Evolutionary conservation across 305 asterid species (phyloP).

Genomic region (Fraxinus sp.): DNA sequence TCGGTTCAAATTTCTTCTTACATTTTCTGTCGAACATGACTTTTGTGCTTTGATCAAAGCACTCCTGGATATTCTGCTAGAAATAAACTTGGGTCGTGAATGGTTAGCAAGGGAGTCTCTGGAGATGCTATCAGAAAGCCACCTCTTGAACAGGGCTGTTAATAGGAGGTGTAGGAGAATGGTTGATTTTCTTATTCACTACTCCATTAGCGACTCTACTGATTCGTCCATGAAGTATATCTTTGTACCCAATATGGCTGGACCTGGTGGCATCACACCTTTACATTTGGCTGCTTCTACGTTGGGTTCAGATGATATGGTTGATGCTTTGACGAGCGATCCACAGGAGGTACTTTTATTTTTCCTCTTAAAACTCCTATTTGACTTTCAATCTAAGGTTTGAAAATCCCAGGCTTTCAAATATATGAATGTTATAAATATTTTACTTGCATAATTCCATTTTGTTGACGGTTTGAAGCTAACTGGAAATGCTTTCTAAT

Average conservation of each 20-base stretch:
- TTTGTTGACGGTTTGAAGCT: background rate
- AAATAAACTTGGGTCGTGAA: slow-evolving; percentile 49
- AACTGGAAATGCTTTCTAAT: background rate
- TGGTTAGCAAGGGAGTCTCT: slow-evolving; percentile 50
- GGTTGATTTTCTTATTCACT: slow-evolving; percentile 63
- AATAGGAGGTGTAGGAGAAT: slow-evolving; percentile 53
- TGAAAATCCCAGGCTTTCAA: background rate
- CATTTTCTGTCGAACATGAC: slow-evolving; percentile 69
- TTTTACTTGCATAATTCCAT: background rate
- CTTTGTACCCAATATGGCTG: slow-evolving; percentile 62
- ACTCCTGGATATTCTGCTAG: slow-evolving; percentile 60
- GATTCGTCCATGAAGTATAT: slow-evolving; percentile 41
- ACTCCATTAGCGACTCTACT: slow-evolving; percentile 40
- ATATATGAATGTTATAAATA: background rate
- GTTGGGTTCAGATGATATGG: slow-evolving; percentile 51
- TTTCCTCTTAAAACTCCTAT: background rate
- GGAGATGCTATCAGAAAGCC: slow-evolving; percentile 68
- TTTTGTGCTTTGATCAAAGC: slow-evolving; percentile 61
- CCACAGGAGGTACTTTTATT: slow-evolving; percentile 60
- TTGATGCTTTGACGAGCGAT: slow-evolving; percentile 73
- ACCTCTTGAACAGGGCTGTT: slow-evolving; percentile 79
- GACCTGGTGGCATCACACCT: slow-evolving; percentile 89
- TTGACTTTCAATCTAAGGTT: background rate
- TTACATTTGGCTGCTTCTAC: slow-evolving; percentile 77
- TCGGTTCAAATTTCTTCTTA: slow-evolving; percentile 64